Base-by-base conservation (phyloP, 306 rosid species). In the Trichosanthes cucumerina region DNA sequence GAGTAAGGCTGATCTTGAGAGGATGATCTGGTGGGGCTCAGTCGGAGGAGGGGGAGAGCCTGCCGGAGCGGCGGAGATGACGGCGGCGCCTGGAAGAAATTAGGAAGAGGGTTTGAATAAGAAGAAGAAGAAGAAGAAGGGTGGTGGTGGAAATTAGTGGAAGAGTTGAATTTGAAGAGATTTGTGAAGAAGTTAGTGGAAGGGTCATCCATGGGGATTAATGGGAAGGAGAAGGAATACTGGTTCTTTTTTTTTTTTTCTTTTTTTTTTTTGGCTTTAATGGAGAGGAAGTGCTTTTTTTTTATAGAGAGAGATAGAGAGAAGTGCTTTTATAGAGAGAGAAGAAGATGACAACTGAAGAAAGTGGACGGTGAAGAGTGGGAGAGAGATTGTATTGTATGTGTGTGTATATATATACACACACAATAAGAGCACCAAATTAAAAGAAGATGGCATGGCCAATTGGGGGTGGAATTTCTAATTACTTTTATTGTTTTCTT, bases 301-400 rank as follows among this genome's bases (percentile, higher is more conserved):
- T 79, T 79, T 75, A 81, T 66, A 81, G 87, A 85, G 76, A 80
- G 58, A 79, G 80, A 80, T 47, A 79, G 83, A 80, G 79, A 82
- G 81, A 79, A 82, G 76, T 70, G 79, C 49, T 54, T 79, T 79
- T 79, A 76, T 75, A 81, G 85, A 84, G 78, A 77, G 91, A 85
- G 90, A 81, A 88, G 96, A 80, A 90, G 88, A 90, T 88, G 89
- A 91, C 90, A 91, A 86, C 96, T 83, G 90, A 90, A 88, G 93
- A 81, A 56, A 87, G 96, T 90, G 95, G 82, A 86, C 87, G 95
- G 95, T 90, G 89, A 80, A 84, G 84, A 86, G 86, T 52, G 73
- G 84, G 62, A 58, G 81, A 57, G 70, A 56, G 59, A 71, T 71
- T 46, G 49, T 63, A 19, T 18, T 63, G 21, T 63, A n/a, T 31